These are phyloP conservation scores for Ploettnerulaceae sp. DNA, from an alignment of 2,329 filamentous ascomycete genomes.

Conservation along the genomic window DNA sequence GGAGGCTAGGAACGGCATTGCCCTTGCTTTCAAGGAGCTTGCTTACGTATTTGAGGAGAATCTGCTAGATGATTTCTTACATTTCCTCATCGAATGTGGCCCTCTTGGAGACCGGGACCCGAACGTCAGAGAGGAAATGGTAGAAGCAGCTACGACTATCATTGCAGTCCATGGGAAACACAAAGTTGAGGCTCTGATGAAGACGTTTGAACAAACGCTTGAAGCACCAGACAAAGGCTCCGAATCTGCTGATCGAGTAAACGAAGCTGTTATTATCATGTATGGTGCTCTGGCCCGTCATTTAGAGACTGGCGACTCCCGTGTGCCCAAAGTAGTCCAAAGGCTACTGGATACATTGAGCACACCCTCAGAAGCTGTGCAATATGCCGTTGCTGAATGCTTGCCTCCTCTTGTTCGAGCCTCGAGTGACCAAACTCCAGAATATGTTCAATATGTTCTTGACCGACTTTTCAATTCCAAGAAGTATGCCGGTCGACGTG, in stretches of 20 bases:
- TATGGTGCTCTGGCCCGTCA: constrained; percentile 92
- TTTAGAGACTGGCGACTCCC: constrained; percentile 75
- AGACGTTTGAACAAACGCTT: constrained; percentile 82
- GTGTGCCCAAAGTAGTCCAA: constrained; percentile 83
- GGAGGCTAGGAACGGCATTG: constrained; percentile 87
- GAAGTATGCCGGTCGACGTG: constrained; percentile 87
- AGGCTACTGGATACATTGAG: constrained; percentile 81
- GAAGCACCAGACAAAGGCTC: constrained; percentile 79
- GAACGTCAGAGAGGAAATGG: constrained; percentile 80
- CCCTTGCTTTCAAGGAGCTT: constrained; percentile 79
- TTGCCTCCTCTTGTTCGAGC: constrained; percentile 84
- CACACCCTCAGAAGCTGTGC: constrained; percentile 93
- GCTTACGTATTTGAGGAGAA: constrained; percentile 62
- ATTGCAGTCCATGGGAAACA: constrained; percentile 77
- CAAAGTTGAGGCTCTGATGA: constrained; percentile 86
- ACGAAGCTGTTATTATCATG: constrained; percentile 95
- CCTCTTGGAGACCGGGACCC: constrained; percentile 80
- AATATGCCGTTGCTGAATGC: constrained; percentile 93
- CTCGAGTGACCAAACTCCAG: constrained; percentile 69
- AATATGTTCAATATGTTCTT: constrained; percentile 76
- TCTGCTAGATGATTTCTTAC: constrained; percentile 71
- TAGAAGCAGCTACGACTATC: constrained; percentile 78
- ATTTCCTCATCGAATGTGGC: constrained; percentile 79
- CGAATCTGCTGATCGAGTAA: constrained; percentile 80
- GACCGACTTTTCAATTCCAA: constrained; percentile 81